A percentile compares a stretch with the other conserved stretches of the same genome.
These are phyloP conservation scores for Tuber indicum DNA, from an alignment of 495 filamentous ascomycete species.

Conservation along the genomic window DNA sequence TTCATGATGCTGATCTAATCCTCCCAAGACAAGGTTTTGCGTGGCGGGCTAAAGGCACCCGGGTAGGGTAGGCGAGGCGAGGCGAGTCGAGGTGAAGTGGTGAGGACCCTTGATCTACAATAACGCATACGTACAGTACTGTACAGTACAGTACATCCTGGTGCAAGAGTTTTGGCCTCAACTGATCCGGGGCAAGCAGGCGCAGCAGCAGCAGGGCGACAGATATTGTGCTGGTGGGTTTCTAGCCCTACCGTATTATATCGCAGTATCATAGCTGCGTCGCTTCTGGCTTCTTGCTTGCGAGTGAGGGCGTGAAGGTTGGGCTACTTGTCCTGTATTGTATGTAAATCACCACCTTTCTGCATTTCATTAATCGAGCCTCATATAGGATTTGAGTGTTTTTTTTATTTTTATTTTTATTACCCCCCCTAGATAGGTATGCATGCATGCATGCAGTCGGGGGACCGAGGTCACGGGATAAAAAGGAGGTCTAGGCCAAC, in stretches of 20 bases:
- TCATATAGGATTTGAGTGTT: background rate
- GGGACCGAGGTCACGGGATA: background rate
- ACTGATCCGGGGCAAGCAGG: background rate
- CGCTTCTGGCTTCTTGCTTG: background rate
- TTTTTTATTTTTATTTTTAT: background rate
- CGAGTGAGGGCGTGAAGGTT: background rate
- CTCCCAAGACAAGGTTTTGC: background rate
- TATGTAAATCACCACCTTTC: too few species aligned
- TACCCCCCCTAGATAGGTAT: background rate
- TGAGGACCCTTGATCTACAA: background rate
- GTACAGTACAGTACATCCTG: background rate
- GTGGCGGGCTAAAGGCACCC: too few species aligned
- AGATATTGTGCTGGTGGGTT: background rate
- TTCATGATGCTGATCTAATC: constrained; percentile 3
- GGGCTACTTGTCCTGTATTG: background rate
- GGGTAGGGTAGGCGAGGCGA: background rate
- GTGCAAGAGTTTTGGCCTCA: background rate
- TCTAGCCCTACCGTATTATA: background rate
- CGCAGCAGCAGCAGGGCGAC: background rate
- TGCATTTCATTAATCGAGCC: background rate
- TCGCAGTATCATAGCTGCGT: background rate
- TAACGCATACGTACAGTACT: background rate
- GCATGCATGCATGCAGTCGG: background rate
- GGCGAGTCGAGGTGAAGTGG: background rate
- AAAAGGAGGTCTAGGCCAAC: background rate